A percentile compares a stretch with the other conserved stretches of the same genome.
Conservation (phyloP, 345 rosid species). For the Gossypium longicalyx region DNA sequence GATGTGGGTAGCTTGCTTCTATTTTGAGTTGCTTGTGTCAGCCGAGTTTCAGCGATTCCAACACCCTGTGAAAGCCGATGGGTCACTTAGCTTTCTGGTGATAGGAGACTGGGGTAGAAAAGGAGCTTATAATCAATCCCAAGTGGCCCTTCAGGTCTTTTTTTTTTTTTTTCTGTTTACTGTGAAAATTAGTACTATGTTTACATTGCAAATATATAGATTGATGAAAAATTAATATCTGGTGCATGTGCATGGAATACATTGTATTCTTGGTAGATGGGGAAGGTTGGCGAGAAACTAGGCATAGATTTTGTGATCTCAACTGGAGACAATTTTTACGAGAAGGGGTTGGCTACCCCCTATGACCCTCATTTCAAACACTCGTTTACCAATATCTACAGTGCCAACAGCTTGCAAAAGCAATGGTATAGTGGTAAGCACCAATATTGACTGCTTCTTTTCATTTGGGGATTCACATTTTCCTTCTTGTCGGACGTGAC, state of each 20-base stretch:
- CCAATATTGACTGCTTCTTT: background rate
- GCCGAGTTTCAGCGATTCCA: slow-evolving; percentile 14
- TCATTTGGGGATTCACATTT: background rate
- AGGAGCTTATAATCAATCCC: slow-evolving; percentile 14
- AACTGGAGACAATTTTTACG: slow-evolving; percentile 79
- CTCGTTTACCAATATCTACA: slow-evolving; percentile 56
- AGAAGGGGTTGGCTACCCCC: slow-evolving; percentile 42
- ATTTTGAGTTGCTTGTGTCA: background rate
- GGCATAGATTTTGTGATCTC: slow-evolving; percentile 62
- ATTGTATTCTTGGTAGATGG: slow-evolving; percentile 42
- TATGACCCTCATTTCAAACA: slow-evolving; percentile 50
- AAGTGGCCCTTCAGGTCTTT: background rate
- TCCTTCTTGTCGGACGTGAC: background rate
- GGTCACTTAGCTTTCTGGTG: slow-evolving; percentile 22
- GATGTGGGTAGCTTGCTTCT: background rate
- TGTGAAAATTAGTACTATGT: background rate
- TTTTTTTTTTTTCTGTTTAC: background rate
- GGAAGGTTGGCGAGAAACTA: slow-evolving; percentile 48
- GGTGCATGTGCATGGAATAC: background rate
- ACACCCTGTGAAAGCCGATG: slow-evolving; percentile 16
- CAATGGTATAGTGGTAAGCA: slow-evolving; percentile 68
- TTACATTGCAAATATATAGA: background rate
- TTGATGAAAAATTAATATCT: background rate
- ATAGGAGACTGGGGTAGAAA: slow-evolving; percentile 29
- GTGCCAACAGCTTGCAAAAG: slow-evolving; percentile 60